Evolutionary conservation across 2,329 filamentous ascomycete species (phyloP).

Genomic region (Aspergillus sp.): DNA sequence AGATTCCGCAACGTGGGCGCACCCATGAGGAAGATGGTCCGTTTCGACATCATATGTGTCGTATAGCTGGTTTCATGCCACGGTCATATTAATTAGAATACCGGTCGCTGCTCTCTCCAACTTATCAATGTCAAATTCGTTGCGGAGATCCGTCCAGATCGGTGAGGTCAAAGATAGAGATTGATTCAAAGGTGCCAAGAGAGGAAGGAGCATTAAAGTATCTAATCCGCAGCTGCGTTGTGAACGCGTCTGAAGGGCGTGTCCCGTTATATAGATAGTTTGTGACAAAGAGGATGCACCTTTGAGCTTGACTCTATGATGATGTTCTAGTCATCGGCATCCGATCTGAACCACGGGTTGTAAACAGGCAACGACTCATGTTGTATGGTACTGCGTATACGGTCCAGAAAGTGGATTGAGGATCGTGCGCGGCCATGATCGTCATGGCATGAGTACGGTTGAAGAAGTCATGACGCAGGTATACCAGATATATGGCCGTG

Average conservation of each 20-base stretch:
- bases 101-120: not conserved
- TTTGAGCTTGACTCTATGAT: not conserved
- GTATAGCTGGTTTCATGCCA: not conserved
- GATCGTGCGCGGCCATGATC: not conserved
- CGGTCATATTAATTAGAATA: not conserved
- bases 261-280: not conserved
- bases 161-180: not conserved
- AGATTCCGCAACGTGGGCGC: slow-evolving; percentile 60
- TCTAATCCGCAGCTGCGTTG: not conserved
- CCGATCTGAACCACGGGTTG: slow-evolving; percentile 12
- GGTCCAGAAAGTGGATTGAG: not conserved
- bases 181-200: not conserved
- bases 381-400: slow-evolving; percentile 5
- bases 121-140: not conserved
- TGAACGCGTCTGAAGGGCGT: not conserved
- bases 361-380: not conserved
- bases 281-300: not conserved
- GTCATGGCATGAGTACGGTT: not conserved
- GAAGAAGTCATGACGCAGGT: not conserved
- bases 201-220: not conserved
- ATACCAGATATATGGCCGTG: not conserved
- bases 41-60: slow-evolving; percentile 29
- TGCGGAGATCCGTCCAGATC: not conserved
- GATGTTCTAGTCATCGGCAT: slow-evolving; percentile 2
- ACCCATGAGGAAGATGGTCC: slow-evolving; percentile 57